Base-by-base conservation (phyloP, 1,284 basidiomycete species). In the Fomitopsis pinicola region DNA sequence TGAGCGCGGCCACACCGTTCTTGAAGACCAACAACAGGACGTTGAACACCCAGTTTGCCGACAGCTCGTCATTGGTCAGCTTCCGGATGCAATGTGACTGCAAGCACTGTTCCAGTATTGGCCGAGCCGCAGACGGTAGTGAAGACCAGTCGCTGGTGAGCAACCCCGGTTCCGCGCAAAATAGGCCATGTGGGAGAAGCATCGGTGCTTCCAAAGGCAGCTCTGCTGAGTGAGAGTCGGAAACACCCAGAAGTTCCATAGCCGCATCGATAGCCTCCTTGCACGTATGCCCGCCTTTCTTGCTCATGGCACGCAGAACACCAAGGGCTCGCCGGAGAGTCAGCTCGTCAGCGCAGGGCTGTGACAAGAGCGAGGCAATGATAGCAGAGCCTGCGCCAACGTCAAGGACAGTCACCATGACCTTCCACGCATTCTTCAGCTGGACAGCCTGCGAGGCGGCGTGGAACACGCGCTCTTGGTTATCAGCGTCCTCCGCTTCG, bases 351-450 rank as follows among this genome's bases (percentile, higher is more conserved):
- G 63, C 53, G 19, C 73, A 68, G 4, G 72, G 70, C 40, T 61
- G 59, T 7, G 69, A 78, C 4, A 89, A 76, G 7, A 86, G 73
- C 5, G 80, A 83, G 2, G 78, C 85, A 19, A 89, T 75, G 5
- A 80, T 80, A 10, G 81, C 77, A 4, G 84, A 73, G 1, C 88
- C 89, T 0, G 83, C 80, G 22, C 86, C 85, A 75, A 83, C 80
- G 58, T 88, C 87, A 26, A 86, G 76, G 9, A 87, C 78, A 22
- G 78, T 77, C 48, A 71, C 73, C 45, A 87, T 73, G 6, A 85
- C 59, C 62, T 78, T 81, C 81, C 83, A 86, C 58, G 76, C 81
- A 6, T 74, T 69, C 40, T 80, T 73, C 17, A 73, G 15, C 17
- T 71, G 28, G 72, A 68, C 57, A 70, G 67, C 33, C 65, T 55